Evolutionary conservation across 148 eudicot species (phyloP).

Genomic region (Silene conica): DNA sequence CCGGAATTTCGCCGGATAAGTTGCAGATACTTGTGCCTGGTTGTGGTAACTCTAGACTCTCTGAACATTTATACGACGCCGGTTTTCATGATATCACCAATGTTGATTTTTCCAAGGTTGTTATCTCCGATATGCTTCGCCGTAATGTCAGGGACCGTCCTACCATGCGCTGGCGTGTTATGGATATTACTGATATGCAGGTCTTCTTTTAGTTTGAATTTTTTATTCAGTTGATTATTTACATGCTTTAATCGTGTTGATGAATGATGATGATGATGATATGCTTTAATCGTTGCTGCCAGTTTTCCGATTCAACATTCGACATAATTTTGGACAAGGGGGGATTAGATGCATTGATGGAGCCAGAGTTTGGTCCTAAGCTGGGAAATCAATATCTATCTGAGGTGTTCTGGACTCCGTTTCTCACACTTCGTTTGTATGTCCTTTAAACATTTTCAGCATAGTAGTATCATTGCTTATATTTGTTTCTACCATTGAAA

Average conservation of each 20-base stretch:
- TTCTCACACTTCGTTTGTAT: slow-evolving; percentile 23
- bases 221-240: too few species aligned
- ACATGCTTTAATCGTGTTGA: too few species aligned
- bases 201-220: slow-evolving; percentile 36
- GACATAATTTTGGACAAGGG: slow-evolving; percentile 84
- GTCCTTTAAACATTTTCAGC: slow-evolving; percentile 22
- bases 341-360: slow-evolving; percentile 97
- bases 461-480: slow-evolving; percentile 8
- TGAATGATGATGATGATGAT: too few species aligned
- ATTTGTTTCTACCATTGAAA: background rate
- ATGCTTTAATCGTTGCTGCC: too few species aligned
- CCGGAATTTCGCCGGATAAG: slow-evolving; percentile 3
- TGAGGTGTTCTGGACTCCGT: slow-evolving; percentile 55
- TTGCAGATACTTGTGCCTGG: slow-evolving; percentile 77
- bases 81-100: slow-evolving; percentile 68
- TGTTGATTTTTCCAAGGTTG: slow-evolving; percentile 92
- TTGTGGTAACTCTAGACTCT: slow-evolving; percentile 81
- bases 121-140: slow-evolving; percentile 75
- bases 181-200: slow-evolving; percentile 93
- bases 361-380: slow-evolving; percentile 73
- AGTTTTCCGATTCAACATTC: slow-evolving; percentile 66
- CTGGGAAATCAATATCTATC: slow-evolving; percentile 76
- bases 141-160: slow-evolving; percentile 75
- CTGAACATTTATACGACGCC: slow-evolving; percentile 78
- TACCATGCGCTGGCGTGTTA: slow-evolving; percentile 89